A percentile compares a stretch with the other conserved stretches of the same genome.
Conservation (phyloP, 805 yeast genomes). For the Wickerhamiella siamensis region DNA sequence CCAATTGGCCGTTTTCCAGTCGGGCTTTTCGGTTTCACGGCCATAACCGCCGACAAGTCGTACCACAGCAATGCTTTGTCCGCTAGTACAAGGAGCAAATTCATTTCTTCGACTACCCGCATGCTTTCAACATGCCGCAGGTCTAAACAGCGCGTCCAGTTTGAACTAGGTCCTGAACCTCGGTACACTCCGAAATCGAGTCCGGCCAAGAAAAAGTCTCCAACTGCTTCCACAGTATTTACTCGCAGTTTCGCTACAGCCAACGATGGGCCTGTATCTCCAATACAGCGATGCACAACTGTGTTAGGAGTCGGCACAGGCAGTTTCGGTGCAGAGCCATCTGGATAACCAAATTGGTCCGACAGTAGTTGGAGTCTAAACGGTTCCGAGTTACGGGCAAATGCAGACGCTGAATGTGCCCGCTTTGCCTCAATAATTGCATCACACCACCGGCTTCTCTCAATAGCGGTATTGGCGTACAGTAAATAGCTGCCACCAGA, state of each 20-base stretch:
- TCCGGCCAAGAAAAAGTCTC: conserved; percentile 34
- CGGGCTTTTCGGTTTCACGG: conserved; percentile 12
- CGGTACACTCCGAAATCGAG: conserved; percentile 45
- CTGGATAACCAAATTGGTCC: conserved; percentile 55
- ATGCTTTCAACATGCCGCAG: conserved; percentile 41
- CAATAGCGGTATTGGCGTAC: conserved; percentile 25
- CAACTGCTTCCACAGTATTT: conserved; percentile 34
- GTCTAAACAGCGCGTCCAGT: conserved; percentile 47
- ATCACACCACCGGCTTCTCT: conserved; percentile 44
- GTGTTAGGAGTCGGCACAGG: conserved; percentile 22
- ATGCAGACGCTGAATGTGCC: conserved; percentile 23
- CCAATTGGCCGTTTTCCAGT: conserved; percentile 26
- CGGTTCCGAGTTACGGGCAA: conserved; percentile 34
- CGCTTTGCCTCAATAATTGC: conserved; percentile 36
- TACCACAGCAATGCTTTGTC: conserved; percentile 47
- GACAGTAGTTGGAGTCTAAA: conserved; percentile 39
- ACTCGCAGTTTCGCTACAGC: conserved; percentile 24
- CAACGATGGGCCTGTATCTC: conserved; percentile 1
- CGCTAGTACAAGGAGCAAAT: conserved; percentile 43
- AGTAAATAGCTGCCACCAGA: conserved; percentile 22
- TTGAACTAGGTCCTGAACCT: conserved; percentile 20
- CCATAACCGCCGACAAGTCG: conserved; percentile 44
- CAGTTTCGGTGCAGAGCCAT: conserved; percentile 30
- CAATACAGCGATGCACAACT: conserved; percentile 25
- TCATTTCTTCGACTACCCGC: conserved; percentile 42